Evolutionary conservation across 768 basidiomycete genomes (phyloP).

Genomic region (Lanmaoa rubissima): DNA sequence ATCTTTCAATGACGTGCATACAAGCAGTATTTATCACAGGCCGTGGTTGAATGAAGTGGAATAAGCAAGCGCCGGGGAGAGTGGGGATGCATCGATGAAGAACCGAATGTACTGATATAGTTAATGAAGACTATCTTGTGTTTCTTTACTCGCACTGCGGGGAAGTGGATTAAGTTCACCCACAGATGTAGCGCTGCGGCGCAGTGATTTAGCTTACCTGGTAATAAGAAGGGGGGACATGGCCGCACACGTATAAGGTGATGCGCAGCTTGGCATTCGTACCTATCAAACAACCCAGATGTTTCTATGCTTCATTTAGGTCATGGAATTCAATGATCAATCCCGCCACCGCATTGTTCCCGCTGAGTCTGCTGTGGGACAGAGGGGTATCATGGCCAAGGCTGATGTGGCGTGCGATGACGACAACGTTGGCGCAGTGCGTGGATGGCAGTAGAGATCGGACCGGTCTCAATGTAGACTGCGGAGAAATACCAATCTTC

Average conservation of each 20-base stretch:
- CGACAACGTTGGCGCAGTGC: no score
- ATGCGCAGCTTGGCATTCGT: not conserved
- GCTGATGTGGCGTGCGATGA: not conserved
- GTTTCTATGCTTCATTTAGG: not conserved
- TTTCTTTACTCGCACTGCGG: slow-evolving; percentile 13
- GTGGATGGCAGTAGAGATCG: not conserved
- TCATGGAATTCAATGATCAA: not conserved
- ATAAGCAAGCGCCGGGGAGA: not conserved
- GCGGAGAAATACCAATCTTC: not conserved
- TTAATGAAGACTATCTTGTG: slow-evolving; percentile 5
- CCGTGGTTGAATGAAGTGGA: slow-evolving; percentile 13
- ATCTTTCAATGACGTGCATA: not conserved
- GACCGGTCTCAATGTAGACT: not conserved
- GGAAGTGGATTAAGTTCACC: slow-evolving; percentile 2
- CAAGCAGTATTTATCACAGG: slow-evolving; percentile 11
- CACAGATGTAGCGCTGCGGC: not conserved
- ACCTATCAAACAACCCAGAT: not conserved
- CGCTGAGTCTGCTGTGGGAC: not conserved
- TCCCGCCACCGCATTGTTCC: not conserved
- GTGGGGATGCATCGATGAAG: not conserved
- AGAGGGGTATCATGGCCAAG: not conserved
- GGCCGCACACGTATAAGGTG: not conserved
- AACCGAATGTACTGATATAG: slow-evolving; percentile 3
- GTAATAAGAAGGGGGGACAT: not conserved
- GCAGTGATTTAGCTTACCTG: not conserved